Conservation (phyloP, 805 yeast species). For the Ogataea ganodermae region DNA sequence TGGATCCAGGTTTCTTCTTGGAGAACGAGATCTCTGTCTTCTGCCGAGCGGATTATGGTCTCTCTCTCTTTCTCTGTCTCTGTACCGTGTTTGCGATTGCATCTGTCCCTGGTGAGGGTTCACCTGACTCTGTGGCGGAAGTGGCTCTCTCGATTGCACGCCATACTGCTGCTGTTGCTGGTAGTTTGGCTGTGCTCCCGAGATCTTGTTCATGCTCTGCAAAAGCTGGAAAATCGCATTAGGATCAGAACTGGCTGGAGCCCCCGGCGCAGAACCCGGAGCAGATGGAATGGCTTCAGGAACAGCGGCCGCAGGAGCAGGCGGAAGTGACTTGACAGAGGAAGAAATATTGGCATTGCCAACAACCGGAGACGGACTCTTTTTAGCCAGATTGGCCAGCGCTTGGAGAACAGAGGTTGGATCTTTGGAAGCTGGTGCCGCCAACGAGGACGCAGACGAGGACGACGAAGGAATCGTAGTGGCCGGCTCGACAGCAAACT, state of each 20-base stretch:
- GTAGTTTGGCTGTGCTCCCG: slow-evolving; percentile 25
- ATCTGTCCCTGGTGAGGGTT: slow-evolving; percentile 14
- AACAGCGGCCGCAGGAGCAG: background rate
- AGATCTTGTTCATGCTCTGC: slow-evolving; percentile 47
- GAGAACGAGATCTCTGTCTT: slow-evolving; percentile 58
- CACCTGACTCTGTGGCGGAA: slow-evolving; percentile 26
- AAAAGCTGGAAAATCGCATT: slow-evolving; percentile 52
- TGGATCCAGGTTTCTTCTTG: slow-evolving; percentile 33
- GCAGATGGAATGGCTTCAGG: background rate
- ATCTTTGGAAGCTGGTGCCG: slow-evolving; percentile 38
- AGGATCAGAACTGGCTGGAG: slow-evolving; percentile 34
- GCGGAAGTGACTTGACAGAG: slow-evolving; percentile 6
- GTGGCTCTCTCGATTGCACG: slow-evolving; percentile 13
- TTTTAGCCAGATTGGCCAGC: slow-evolving; percentile 60
- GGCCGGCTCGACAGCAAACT: slow-evolving; percentile 28
- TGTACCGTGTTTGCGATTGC: slow-evolving; percentile 18
- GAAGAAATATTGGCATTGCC: slow-evolving; percentile 37
- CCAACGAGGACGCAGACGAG: slow-evolving; percentile 7
- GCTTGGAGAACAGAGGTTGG: slow-evolving; percentile 71
- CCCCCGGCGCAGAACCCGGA: slow-evolving; percentile 11
- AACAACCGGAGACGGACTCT: slow-evolving; percentile 38
- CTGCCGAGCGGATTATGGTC: slow-evolving; percentile 40
- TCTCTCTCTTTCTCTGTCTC: slow-evolving; percentile 36
- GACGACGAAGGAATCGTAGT: slow-evolving; percentile 20
- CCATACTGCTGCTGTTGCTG: slow-evolving; percentile 26